Evolutionary conservation across 2,329 filamentous ascomycete species (phyloP).

Genomic region (Paecilomyces variotii): DNA sequence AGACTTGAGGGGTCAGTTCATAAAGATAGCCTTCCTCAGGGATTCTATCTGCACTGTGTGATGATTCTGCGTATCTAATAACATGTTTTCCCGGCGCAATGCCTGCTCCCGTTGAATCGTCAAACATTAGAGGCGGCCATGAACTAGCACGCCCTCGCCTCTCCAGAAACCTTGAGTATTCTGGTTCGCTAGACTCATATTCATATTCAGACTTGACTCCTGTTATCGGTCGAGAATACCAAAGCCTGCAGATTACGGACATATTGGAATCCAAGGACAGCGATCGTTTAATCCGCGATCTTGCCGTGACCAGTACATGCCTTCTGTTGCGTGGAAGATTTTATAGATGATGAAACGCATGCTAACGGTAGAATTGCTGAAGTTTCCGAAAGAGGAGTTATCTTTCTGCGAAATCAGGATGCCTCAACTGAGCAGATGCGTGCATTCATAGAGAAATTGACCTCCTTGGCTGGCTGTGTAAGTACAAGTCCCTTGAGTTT

Average conservation of each 20-base stretch:
- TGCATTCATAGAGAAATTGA: constrained; percentile 39
- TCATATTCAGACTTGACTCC: constrained; percentile 16
- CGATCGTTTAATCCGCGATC: constrained; percentile 55
- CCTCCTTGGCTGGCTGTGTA: constrained; percentile 36
- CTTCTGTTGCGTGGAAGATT: too few relatives aligned
- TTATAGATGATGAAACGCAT: neutral
- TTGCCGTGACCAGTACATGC: constrained; percentile 54
- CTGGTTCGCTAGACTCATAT: constrained; percentile 31
- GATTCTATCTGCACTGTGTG: too few relatives aligned
- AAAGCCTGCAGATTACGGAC: constrained; percentile 34
- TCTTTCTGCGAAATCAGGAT: constrained; percentile 45
- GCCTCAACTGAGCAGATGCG: constrained; percentile 39
- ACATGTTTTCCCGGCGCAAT: constrained; percentile 4
- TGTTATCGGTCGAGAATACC: constrained; percentile 33
- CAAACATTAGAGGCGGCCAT: constrained; percentile 14
- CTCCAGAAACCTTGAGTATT: constrained; percentile 30
- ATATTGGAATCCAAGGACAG: constrained; percentile 52
- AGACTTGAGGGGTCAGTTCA: too few relatives aligned
- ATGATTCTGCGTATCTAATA: too few relatives aligned
- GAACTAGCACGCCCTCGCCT: constrained; percentile 15
- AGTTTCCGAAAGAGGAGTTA: constrained; percentile 43
- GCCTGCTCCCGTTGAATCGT: constrained; percentile 9
- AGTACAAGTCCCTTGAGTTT: constrained; percentile 2
- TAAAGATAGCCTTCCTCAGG: too few relatives aligned
- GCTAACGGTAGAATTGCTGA: neutral